Evolutionary conservation across 805 yeast genomes (phyloP).

Genomic region (Schwanniomyces yamadae): DNA sequence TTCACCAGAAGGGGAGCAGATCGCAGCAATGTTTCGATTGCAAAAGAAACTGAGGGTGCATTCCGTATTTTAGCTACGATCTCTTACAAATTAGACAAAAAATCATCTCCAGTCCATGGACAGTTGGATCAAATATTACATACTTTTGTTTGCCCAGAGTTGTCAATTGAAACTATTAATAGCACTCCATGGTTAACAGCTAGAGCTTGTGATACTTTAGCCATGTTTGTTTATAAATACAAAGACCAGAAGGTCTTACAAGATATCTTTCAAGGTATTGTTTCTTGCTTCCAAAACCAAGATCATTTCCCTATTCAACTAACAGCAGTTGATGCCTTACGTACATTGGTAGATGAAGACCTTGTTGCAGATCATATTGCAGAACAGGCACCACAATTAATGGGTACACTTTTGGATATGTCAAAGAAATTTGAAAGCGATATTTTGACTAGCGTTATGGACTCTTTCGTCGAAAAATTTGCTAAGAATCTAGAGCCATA

Average conservation of each 20-base stretch:
- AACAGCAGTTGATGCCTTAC: conserved; percentile 53
- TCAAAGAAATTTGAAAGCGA: conserved; percentile 45
- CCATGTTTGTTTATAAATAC: conserved; percentile 38
- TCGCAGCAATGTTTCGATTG: conserved; percentile 24
- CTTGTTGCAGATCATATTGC: conserved; percentile 41
- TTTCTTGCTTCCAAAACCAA: conserved; percentile 37
- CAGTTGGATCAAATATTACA: conserved; percentile 40
- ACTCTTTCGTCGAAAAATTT: conserved; percentile 43
- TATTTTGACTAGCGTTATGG: conserved; percentile 45
- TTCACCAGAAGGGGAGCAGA: conserved; percentile 33
- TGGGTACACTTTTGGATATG: conserved; percentile 44
- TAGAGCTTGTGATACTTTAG: conserved; percentile 46
- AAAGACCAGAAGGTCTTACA: conserved; percentile 34
- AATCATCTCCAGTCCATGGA: conserved; percentile 36
- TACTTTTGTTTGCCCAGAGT: conserved; percentile 41
- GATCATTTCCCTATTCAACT: conserved; percentile 50
- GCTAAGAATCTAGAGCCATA: conserved; percentile 43
- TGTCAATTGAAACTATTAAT: conserved; percentile 26
- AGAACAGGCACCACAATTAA: conserved; percentile 44
- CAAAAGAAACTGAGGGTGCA: conserved; percentile 43
- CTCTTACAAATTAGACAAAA: conserved; percentile 36
- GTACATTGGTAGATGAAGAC: conserved; percentile 48
- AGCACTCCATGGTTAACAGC: conserved; percentile 44
- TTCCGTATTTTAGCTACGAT: conserved; percentile 41
- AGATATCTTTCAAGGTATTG: conserved; percentile 42